Percentiles rank a stretch among this genome's conserved stretches.
phyloP scores from a whole-genome alignment of 176 grass and related monocot species.

The Juncus effusus region DNA sequence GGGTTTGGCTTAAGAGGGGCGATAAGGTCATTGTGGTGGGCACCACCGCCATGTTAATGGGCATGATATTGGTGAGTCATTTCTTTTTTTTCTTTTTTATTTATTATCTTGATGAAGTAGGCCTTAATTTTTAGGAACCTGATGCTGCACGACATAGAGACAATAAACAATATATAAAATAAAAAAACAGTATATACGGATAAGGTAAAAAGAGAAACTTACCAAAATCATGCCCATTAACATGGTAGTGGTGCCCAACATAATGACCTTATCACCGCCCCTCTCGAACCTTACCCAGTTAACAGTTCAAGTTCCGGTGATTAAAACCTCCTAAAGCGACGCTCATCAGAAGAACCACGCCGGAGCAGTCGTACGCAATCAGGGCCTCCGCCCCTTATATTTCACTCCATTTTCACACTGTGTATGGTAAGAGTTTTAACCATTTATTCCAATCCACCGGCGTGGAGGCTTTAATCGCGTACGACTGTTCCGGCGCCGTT shows the following conservation, averaged over 20 bases:
- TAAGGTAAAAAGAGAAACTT: too few species aligned
- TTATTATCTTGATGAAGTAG: neutral
- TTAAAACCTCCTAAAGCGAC: too few species aligned
- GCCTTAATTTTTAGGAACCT: neutral
- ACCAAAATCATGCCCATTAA: conserved; percentile 37
- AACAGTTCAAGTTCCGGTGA: too few species aligned
- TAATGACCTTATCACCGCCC: too few species aligned
- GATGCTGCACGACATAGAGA: too few species aligned
- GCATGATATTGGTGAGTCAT: conserved; percentile 91
- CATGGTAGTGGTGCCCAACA: conserved; percentile 70
- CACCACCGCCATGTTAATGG: conserved; percentile 80
- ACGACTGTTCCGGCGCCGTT: conserved; percentile 95
- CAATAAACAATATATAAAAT: too few species aligned
- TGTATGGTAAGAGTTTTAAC: conserved; percentile 87
- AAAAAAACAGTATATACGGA: too few species aligned
- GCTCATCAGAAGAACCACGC: conserved; percentile 69
- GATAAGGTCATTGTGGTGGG: conserved; percentile 89
- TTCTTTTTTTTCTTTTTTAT: neutral
- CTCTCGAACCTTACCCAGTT: too few species aligned
- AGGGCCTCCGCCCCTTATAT: conserved; percentile 93
- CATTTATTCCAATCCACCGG: conserved; percentile 94
- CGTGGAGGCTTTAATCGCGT: conserved; percentile 84
- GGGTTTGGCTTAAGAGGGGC: conserved; percentile 80
- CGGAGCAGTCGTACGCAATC: conserved; percentile 95
- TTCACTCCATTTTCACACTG: conserved; percentile 60